A percentile compares a stretch with the other conserved stretches of the same genome.
Evolutionary conservation across 2,329 filamentous ascomycete genomes (phyloP).

Genomic region (Botryotinia calthae): DNA sequence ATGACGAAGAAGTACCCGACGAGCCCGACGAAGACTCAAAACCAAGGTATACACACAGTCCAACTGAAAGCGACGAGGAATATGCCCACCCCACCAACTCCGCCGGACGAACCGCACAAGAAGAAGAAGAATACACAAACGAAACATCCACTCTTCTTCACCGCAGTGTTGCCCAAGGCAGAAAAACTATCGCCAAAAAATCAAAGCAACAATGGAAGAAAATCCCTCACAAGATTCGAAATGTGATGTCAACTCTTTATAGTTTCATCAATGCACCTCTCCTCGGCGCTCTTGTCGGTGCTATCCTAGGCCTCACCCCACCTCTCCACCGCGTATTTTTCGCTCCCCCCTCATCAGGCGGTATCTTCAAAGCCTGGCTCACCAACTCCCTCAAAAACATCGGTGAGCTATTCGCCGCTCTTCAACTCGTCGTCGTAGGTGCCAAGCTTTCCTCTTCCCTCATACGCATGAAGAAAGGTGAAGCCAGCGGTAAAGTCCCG

Average conservation of each 20-base stretch:
- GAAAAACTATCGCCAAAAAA: background rate
- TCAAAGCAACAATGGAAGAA: constrained; percentile 19
- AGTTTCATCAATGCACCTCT: constrained; percentile 61
- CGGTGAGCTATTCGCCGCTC: constrained; percentile 60
- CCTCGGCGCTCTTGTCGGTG: constrained; percentile 57
- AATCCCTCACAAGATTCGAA: constrained; percentile 28
- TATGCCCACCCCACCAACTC: constrained; percentile 28
- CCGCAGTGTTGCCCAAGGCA: constrained; percentile 14
- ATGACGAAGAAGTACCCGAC: constrained; percentile 43
- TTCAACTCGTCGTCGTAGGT: constrained; percentile 65
- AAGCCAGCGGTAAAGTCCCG: constrained; percentile 44
- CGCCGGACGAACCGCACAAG: constrained; percentile 32
- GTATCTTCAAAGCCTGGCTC: constrained; percentile 65
- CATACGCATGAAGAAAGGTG: constrained; percentile 43
- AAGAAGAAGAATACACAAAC: constrained; percentile 30
- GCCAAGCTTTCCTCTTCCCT: constrained; percentile 58
- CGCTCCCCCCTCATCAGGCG: constrained; percentile 52
- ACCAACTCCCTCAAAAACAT: constrained; percentile 60
- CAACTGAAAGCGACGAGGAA: constrained; percentile 32
- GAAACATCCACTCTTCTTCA: constrained; percentile 31
- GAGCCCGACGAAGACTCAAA: constrained; percentile 29
- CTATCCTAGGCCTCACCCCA: constrained; percentile 58
- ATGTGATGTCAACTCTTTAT: constrained; percentile 35
- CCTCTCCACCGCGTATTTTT: constrained; percentile 62
- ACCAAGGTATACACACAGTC: background rate